Evolutionary conservation across 805 yeast species (phyloP).

Genomic region (Blastobotrys peoriensis): DNA sequence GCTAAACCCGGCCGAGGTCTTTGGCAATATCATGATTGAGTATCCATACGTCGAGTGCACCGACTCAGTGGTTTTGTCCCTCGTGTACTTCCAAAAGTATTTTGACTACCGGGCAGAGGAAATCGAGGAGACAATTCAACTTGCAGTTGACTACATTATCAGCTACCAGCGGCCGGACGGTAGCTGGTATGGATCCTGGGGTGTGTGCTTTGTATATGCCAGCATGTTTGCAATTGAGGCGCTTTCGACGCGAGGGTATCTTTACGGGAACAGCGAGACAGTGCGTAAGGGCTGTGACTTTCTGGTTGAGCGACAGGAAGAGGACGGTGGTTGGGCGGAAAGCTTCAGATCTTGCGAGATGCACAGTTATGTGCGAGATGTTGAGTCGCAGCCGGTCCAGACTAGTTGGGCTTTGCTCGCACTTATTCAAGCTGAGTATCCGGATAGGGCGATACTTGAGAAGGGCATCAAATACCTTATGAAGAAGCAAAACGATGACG

Average conservation of each 20-base stretch:
- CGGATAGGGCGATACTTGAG: conserved; percentile 55
- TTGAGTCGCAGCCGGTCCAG: conserved; percentile 68
- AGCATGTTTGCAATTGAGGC: conserved; percentile 98
- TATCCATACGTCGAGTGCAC: conserved; percentile 98
- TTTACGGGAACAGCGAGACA: conserved; percentile 52
- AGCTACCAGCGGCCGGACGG: conserved; percentile 73
- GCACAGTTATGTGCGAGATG: conserved; percentile 62
- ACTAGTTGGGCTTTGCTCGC: conserved; percentile 92
- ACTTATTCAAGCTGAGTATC: conserved; percentile 72
- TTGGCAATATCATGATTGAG: conserved; percentile 97
- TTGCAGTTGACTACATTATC: conserved; percentile 69
- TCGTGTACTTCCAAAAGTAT: conserved; percentile 66
- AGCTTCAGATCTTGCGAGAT: conserved; percentile 86
- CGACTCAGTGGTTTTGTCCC: conserved; percentile 87
- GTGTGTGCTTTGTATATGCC: conserved; percentile 91
- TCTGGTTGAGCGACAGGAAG: conserved; percentile 62
- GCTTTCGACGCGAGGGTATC: conserved; percentile 58
- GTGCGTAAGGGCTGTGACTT: conserved; percentile 83
- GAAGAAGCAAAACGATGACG: conserved; percentile 60
- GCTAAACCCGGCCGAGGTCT: conserved; percentile 95
- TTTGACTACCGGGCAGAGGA: conserved; percentile 61
- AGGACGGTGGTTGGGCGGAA: conserved; percentile 98
- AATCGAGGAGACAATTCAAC: conserved; percentile 59
- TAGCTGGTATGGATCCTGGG: conserved; percentile 99
- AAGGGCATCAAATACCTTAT: conserved; percentile 59